These are phyloP conservation scores for Holtermanniella nyarrowii DNA, from an alignment of 768 basidiomycete species.

Conservation along the genomic window DNA sequence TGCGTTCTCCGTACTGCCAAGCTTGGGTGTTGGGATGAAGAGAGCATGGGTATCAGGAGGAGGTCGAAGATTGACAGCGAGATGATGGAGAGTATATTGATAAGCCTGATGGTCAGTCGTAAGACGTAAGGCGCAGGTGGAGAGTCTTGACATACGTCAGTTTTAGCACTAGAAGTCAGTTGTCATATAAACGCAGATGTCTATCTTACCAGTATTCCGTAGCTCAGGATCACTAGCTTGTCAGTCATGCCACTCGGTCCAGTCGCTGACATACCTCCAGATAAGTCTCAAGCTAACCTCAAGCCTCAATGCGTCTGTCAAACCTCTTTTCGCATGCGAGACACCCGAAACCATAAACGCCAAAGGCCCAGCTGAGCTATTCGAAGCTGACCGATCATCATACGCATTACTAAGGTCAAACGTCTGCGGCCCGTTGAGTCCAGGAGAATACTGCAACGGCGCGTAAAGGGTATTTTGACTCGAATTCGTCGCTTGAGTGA, in stretches of 20 bases:
- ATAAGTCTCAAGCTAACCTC: conserved; percentile 30
- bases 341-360: conserved; percentile 1
- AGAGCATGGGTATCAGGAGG: conserved; percentile 30
- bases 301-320: conserved; percentile 28
- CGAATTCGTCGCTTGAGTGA: not conserved
- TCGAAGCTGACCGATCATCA: not conserved
- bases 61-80: conserved; percentile 31
- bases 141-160: conserved; percentile 22
- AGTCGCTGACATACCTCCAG: conserved; percentile 24
- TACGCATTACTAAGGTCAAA: not conserved
- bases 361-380: not conserved
- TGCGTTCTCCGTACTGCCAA: conserved; percentile 10
- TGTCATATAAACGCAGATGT: not conserved
- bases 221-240: conserved; percentile 37
- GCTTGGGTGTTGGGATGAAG: conserved; percentile 9
- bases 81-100: conserved; percentile 38
- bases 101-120: conserved; percentile 16
- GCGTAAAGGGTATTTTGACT: not conserved
- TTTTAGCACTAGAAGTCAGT: conserved; percentile 18
- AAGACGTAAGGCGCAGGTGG: not conserved
- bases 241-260: too few species aligned
- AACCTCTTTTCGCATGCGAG: conserved; percentile 15
- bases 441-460: not conserved
- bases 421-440: not conserved
- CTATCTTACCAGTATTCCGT: conserved; percentile 10